A percentile compares a stretch with the other conserved stretches of the same genome.
These are phyloP conservation scores for Cyberlindnera maclurae DNA, from an alignment of 805 yeast genomes.

Conservation along the genomic window DNA sequence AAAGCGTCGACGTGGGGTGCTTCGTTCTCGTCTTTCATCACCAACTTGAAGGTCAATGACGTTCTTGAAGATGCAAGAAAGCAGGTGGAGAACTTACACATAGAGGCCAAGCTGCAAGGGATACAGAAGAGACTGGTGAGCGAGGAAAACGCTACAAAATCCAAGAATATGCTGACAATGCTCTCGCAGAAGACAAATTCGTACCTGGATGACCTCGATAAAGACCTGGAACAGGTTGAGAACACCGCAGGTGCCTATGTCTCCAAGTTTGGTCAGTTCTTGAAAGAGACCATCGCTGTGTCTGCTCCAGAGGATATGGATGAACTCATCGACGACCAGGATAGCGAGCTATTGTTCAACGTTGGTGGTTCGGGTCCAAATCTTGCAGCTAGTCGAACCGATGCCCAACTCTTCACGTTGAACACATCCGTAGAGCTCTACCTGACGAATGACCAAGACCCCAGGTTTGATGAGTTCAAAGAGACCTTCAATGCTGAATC, in stretches of 20 bases:
- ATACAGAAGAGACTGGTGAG: constrained; percentile 10
- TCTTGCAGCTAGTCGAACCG: constrained; percentile 45
- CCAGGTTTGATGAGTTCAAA: constrained; percentile 29
- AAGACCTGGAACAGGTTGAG: constrained; percentile 68
- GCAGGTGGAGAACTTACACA: constrained; percentile 17
- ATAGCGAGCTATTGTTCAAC: constrained; percentile 35
- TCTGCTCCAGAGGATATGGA: constrained; percentile 18
- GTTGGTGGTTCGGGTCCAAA: constrained; percentile 28
- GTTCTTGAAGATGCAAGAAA: constrained; percentile 22
- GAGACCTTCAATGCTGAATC: constrained; percentile 36
- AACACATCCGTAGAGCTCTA: constrained; percentile 35
- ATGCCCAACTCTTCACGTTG: constrained; percentile 52
- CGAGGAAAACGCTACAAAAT: constrained; percentile 13
- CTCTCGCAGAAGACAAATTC: constrained; percentile 42
- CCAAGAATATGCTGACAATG: constrained; percentile 9
- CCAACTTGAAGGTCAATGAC: constrained; percentile 29
- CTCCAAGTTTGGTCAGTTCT: constrained; percentile 48
- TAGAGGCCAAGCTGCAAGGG: constrained; percentile 12
- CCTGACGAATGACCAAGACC: constrained; percentile 24
- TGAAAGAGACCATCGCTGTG: constrained; percentile 33
- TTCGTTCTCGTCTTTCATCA: constrained; percentile 27
- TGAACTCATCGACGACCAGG: constrained; percentile 26
- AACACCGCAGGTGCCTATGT: constrained; percentile 57
- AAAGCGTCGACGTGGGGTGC: constrained; percentile 31
- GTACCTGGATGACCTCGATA: constrained; percentile 64